phyloP scores from a whole-genome alignment of 83 land plant genomes.

The Thuja plicata region DNA sequence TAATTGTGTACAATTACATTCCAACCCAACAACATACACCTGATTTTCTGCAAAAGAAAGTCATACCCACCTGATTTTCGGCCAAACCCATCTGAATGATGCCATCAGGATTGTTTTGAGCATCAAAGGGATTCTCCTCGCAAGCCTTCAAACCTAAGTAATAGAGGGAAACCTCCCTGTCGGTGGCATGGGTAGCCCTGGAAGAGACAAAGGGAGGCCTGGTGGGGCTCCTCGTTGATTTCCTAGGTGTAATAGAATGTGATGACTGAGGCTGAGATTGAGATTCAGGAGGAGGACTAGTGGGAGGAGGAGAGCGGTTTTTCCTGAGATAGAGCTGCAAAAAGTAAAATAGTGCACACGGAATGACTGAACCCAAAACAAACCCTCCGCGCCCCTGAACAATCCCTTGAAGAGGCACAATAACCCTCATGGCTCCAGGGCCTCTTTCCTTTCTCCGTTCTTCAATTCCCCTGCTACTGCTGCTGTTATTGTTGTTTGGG shows the following conservation, averaged over 20 bases:
- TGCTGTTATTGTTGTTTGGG: background rate
- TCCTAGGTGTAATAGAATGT: conserved; percentile 14
- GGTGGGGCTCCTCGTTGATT: background rate
- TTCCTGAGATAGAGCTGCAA: conserved; percentile 71
- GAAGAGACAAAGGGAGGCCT: conserved; percentile 46
- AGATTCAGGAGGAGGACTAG: conserved; percentile 12
- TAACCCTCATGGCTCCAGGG: conserved; percentile 64
- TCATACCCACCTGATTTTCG: conserved; percentile 61
- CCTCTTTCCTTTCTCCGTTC: background rate
- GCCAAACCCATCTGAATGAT: conserved; percentile 81
- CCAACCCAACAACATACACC: background rate
- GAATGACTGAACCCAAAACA: conserved; percentile 76
- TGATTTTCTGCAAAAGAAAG: background rate
- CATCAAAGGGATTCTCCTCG: conserved; percentile 60
- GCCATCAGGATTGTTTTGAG: conserved; percentile 58
- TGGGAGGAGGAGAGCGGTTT: conserved; percentile 28
- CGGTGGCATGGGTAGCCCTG: conserved; percentile 42
- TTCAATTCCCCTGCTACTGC: background rate
- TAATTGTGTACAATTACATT: background rate
- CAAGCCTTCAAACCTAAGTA: conserved; percentile 53
- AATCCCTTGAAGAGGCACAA: conserved; percentile 86
- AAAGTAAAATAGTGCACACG: conserved; percentile 85
- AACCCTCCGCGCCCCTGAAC: conserved; percentile 88
- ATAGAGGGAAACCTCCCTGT: conserved; percentile 43
- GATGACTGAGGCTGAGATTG: conserved; percentile 10